Base-by-base conservation (phyloP, 495 filamentous ascomycete genomes). In the Penicillium nucicola region DNA sequence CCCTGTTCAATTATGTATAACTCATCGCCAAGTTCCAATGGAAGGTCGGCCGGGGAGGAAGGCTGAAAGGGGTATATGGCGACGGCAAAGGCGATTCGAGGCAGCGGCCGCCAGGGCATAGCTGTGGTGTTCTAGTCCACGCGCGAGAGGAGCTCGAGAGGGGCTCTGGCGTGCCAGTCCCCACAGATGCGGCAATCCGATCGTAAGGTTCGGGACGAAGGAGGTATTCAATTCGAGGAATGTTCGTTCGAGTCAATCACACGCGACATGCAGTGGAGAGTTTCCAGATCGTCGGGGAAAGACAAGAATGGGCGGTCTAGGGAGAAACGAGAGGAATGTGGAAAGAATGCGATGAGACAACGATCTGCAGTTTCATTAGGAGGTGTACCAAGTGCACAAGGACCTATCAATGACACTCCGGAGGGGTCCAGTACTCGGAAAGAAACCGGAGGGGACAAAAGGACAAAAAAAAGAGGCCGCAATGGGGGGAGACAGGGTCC, bases 1-100 rank as follows among this genome's bases (percentile, higher is more conserved):
- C 86, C 85, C 69, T 96, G 89, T 72, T 98, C 93, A 62, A 98
- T 96, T 48, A 98, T 95, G 70, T 98, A 98, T 44, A 98, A 77
- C 69, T 97, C 93, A 78, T 98, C 93, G 63, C 93, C 93, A 22
- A 98, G 85, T 69, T 98, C 90, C 60, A 98, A 82, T 12, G 93
- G 92, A n/a, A 98, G 84, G 69, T 98, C 93, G 58, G 89, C 89
- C 23, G 92, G 84, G 49, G 83, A 86, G 28, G 87, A 85, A 40
- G 93, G 87, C 50, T 84, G 80, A 72, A 97, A 98, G 25, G 93
- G 93, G 65, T 91, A 92, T 53, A 84, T 88, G 66, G 92, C 92
- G 66, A 98, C 87, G 53, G 92, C 95, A 74, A 97, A 97, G 59
- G 91, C 93, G 75, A 98, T 97, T 59, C 89, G 90, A 70, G 92